Evolutionary conservation across 306 rosid genomes (phyloP).

Genomic region (Quercus glauca): DNA sequence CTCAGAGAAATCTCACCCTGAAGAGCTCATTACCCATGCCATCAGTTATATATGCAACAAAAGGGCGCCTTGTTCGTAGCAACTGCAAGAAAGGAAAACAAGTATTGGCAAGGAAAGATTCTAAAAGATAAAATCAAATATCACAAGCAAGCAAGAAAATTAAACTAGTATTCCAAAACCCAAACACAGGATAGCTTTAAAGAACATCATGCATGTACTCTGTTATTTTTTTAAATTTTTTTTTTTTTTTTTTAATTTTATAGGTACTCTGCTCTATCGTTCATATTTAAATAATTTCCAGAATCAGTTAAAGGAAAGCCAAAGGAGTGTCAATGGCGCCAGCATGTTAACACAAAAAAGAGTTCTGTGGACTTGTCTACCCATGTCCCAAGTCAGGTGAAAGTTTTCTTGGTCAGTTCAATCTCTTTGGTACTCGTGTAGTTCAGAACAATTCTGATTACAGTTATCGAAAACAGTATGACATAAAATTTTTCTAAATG

Average conservation of each 20-base stretch:
- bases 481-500: background rate
- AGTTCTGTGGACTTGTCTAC: background rate
- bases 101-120: conserved; percentile 15
- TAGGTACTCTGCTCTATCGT: no score
- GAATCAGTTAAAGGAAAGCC: background rate
- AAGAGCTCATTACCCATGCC: conserved; percentile 77
- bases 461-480: background rate
- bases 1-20: conserved; percentile 54
- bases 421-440: background rate
- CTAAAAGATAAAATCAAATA: background rate
- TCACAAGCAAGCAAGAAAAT: conserved; percentile 4
- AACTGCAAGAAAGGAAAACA: conserved; percentile 50
- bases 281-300: background rate
- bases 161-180: background rate
- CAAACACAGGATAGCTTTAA: background rate
- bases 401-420: background rate
- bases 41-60: conserved; percentile 84
- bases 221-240: background rate
- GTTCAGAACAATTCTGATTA: background rate
- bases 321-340: background rate
- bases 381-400: background rate
- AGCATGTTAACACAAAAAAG: background rate
- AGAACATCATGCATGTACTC: background rate
- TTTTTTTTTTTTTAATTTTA: no score
- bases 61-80: conserved; percentile 84